Evolutionary conservation across 768 basidiomycete genomes (phyloP), one percentile per base, ranked within the genome.

Genomic region (Leccinum sublutescens): DNA sequence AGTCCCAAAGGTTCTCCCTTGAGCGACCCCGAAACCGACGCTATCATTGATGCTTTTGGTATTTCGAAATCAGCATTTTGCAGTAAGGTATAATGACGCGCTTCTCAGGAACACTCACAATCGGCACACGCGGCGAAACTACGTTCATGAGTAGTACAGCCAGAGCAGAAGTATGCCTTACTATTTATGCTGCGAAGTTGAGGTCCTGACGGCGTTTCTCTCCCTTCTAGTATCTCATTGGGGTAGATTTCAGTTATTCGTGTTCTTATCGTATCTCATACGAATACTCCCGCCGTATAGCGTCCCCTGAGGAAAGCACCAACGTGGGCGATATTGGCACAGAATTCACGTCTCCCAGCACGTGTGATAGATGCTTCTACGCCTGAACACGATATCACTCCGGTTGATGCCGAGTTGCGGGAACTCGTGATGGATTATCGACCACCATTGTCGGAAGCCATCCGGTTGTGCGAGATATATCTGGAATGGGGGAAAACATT

Each of bases 121-220:
- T 88, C 25, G 83, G 80, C n/a, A 68, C 78, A 23, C 70, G 80
- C 50, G 85, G 84, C 0, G 82, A 83, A 61, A 77, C 80, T 1
- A 78, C 72, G 36, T 87, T 85, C 68, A 76, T 85, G 58, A 87
- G 89, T 17, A 78, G 80, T 58, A 89, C 86, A 0, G 85, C 89
- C 6, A 82, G 86, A 38, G 78, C 85, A 23, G 88, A 90, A 79
- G 87, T 88, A 62, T 53, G 80, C 65, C 11, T 61, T 21, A 33
- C 10, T 19, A 19, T n/a, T 51, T 17, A 17, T 43, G 29, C 25
- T 31, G 9, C 14, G 3, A 38, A 2, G 2, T 21, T 45, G 55
- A 31, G 27, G 43, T 57, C 34, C 29, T 57, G 21, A 60, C 14
- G 9, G 1, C 21, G 2, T 65, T 45, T 33, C 31, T 25, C 19